A percentile compares a stretch with the other conserved stretches of the same genome.
phyloP scores from a whole-genome alignment of 2,329 filamentous ascomycete species.

The Exophiala bonariae region DNA sequence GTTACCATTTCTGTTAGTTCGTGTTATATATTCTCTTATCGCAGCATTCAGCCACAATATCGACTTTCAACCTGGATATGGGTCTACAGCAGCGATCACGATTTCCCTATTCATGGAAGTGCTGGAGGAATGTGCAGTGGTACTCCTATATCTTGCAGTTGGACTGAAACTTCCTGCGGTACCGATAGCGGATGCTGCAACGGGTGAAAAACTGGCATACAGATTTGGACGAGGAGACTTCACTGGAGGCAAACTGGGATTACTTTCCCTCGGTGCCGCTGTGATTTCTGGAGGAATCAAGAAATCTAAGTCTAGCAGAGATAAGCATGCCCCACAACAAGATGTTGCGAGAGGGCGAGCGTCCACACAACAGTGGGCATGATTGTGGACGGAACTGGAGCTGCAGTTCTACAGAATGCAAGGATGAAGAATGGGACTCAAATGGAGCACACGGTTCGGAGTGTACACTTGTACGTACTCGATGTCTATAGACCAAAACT shows the following conservation, averaged over 20 bases:
- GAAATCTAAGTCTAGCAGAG: not conserved
- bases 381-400: too few species aligned
- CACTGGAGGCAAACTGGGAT: not conserved
- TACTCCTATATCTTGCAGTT: constrained; percentile 29
- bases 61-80: constrained; percentile 26
- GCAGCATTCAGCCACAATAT: constrained; percentile 28
- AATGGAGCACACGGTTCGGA: too few species aligned
- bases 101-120: constrained; percentile 33
- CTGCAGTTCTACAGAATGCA: too few species aligned
- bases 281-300: not conserved
- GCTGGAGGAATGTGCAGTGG: constrained; percentile 33
- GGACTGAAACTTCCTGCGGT: constrained; percentile 25
- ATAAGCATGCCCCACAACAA: not conserved
- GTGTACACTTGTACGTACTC: too few species aligned
- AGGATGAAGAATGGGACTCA: too few species aligned
- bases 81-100: constrained; percentile 26
- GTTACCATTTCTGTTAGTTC: constrained; percentile 33
- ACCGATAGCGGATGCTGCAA: not conserved
- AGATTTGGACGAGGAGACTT: constrained; percentile 3
- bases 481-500: too few species aligned
- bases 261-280: constrained; percentile 1
- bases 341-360: not conserved
- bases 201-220: not conserved
- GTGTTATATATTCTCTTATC: constrained; percentile 33
- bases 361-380: too few species aligned